A percentile compares a stretch with the other conserved stretches of the same genome.
These are phyloP conservation scores for Mucor circinelloides DNA, from an alignment of 371 early-diverging fungal genomes.

Conservation along the genomic window DNA sequence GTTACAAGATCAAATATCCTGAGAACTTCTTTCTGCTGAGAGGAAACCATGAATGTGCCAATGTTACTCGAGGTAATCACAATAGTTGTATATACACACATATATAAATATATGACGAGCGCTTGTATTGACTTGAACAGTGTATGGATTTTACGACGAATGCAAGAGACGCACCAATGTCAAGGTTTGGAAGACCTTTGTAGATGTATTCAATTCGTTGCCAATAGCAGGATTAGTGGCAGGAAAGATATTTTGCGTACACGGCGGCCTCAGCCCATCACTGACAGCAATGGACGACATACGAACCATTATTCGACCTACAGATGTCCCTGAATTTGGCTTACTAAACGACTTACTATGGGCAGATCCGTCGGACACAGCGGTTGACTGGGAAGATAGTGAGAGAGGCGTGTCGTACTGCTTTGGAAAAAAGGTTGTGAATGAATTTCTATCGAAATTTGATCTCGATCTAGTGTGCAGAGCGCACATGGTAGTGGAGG, in stretches of 20 bases:
- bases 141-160: conserved; percentile 99
- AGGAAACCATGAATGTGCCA: conserved; percentile 99
- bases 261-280: conserved; percentile 97
- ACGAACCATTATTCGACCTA: conserved; percentile 87
- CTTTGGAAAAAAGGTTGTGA: conserved; percentile 91
- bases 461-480: conserved; percentile 95
- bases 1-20: conserved; percentile 98
- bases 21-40: conserved; percentile 97
- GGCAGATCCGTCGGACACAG: conserved; percentile 85
- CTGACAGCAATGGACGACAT: conserved; percentile 93
- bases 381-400: conserved; percentile 94
- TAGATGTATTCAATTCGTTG: conserved; percentile 97
- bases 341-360: conserved; percentile 89
- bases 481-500: conserved; percentile 96
- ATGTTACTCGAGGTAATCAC: conserved; percentile 84
- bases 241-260: conserved; percentile 97
- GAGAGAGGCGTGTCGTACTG: conserved; percentile 98
- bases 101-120: no score
- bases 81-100: background rate
- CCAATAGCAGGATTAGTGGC: conserved; percentile 98
- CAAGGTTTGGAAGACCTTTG: conserved; percentile 98
- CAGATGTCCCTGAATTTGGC: conserved; percentile 97
- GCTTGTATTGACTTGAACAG: conserved; percentile 18
- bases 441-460: conserved; percentile 86
- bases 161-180: conserved; percentile 95